A percentile compares a stretch with the other conserved stretches of the same genome.
Evolutionary conservation across 2,329 filamentous ascomycete genomes (phyloP).

Genomic region (Phaeophleospora eucalypticola): DNA sequence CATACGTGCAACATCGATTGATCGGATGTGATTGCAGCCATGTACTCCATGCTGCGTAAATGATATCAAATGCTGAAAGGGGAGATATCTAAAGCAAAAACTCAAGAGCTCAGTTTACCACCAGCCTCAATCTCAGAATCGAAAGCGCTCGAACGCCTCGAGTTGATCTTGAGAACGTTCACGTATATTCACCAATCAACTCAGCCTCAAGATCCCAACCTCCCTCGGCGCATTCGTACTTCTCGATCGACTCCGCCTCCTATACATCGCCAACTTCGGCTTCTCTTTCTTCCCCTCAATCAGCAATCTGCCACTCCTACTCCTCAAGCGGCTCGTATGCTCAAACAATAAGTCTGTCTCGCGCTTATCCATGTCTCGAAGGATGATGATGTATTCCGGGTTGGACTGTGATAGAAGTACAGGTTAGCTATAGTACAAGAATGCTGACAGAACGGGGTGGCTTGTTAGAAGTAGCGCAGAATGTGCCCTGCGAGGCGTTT

Average conservation of each 20-base stretch:
- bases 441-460: neutral
- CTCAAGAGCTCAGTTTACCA: too few relatives aligned
- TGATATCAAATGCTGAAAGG: too few relatives aligned
- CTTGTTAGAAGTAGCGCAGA: neutral
- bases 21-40: too few relatives aligned
- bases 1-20: too few relatives aligned
- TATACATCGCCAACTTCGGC: constrained; percentile 44
- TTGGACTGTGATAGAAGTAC: constrained; percentile 33
- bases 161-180: too few relatives aligned
- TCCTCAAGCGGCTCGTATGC: constrained; percentile 46
- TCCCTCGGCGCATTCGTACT: constrained; percentile 17
- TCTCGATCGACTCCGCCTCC: constrained; percentile 31
- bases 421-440: constrained; percentile 12
- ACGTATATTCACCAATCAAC: constrained; percentile 5
- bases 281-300: constrained; percentile 40
- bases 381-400: constrained; percentile 47
- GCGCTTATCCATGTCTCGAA: constrained; percentile 46
- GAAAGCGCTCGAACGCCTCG: too few relatives aligned
- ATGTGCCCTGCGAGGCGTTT: too few relatives aligned
- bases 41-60: too few relatives aligned
- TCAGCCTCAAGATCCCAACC: constrained; percentile 18
- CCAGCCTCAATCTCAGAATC: too few relatives aligned
- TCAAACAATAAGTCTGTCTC: constrained; percentile 50
- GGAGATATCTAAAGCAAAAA: too few relatives aligned
- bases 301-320: constrained; percentile 37